Evolutionary conservation across 2,329 filamentous ascomycete species (phyloP).

Genomic region (Bipolaris oryzae): DNA sequence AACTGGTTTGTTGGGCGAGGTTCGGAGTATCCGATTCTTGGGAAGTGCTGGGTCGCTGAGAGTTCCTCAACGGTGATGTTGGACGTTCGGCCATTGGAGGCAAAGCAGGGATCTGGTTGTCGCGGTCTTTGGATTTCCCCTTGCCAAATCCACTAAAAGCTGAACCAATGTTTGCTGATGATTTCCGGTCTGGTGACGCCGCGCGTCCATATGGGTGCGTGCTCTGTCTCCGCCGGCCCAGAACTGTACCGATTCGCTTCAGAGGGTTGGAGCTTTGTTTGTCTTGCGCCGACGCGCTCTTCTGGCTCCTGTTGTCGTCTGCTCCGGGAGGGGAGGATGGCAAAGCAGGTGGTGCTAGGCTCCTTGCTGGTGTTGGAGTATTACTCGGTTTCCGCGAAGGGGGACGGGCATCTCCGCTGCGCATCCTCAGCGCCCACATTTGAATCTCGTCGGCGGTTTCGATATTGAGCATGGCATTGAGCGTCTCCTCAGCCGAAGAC

Average conservation of each 20-base stretch:
- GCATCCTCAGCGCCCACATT: slow-evolving; percentile 63
- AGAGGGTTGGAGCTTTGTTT: slow-evolving; percentile 48
- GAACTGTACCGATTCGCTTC: slow-evolving; percentile 51
- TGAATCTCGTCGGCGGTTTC: slow-evolving; percentile 87
- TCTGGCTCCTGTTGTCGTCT: slow-evolving; percentile 63
- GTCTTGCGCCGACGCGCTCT: slow-evolving; percentile 54
- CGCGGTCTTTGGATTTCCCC: slow-evolving; percentile 68
- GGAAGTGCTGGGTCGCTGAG: slow-evolving; percentile 36
- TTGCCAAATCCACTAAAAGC: slow-evolving; percentile 67
- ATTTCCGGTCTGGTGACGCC: slow-evolving; percentile 59
- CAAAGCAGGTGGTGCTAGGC: slow-evolving; percentile 43
- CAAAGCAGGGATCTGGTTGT: slow-evolving; percentile 50
- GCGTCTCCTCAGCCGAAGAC: slow-evolving; percentile 74
- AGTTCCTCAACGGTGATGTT: slow-evolving; percentile 40
- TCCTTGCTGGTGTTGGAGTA: slow-evolving; percentile 39
- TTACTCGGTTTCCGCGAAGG: slow-evolving; percentile 42
- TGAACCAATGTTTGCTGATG: slow-evolving; percentile 60
- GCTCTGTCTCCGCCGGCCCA: slow-evolving; percentile 47
- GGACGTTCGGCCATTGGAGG: slow-evolving; percentile 39
- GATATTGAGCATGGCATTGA: slow-evolving; percentile 84
- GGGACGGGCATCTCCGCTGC: slow-evolving; percentile 46
- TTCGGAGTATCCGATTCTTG: slow-evolving; percentile 44
- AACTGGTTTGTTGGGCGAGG: slow-evolving; percentile 33
- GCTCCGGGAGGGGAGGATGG: slow-evolving; percentile 43
- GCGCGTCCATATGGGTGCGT: slow-evolving; percentile 48